Conservation (phyloP, 1,139 yeast species). For the Yamadazyma oceani region DNA sequence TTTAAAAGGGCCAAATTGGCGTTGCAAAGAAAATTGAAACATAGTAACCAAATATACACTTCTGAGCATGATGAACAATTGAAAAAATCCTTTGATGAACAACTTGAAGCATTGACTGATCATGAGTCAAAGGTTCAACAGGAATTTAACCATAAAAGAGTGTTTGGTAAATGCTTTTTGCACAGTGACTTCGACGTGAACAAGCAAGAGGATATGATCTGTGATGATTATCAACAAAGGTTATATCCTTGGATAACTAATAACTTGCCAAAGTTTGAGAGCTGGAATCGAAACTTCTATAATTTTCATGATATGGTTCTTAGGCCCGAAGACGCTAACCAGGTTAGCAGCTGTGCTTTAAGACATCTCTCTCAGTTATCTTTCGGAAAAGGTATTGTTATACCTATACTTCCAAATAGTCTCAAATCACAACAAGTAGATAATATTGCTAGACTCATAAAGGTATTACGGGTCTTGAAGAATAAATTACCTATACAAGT, state of each 20-base stretch:
- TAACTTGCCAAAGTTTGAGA: slow-evolving; percentile 18
- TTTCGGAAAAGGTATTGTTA: slow-evolving; percentile 36
- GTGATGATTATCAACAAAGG: slow-evolving; percentile 14
- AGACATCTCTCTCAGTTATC: slow-evolving; percentile 16
- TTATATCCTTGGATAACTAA: slow-evolving; percentile 25
- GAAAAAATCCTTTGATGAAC: slow-evolving; percentile 13
- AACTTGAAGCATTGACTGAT: slow-evolving; percentile 15
- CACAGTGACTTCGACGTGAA: slow-evolving; percentile 4
- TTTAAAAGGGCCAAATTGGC: slow-evolving; percentile 18
- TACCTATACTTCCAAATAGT: slow-evolving; percentile 24
- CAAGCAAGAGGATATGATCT: slow-evolving; percentile 8
- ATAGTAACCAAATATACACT: slow-evolving; percentile 14
- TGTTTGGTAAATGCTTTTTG: slow-evolving; percentile 32
- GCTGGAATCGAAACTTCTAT: slow-evolving; percentile 19
- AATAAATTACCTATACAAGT: slow-evolving; percentile 35
- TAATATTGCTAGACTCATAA: slow-evolving; percentile 23
- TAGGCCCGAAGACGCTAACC: slow-evolving; percentile 1
- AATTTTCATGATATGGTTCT: slow-evolving; percentile 14
- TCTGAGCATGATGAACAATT: slow-evolving; percentile 16
- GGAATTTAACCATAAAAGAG: slow-evolving; percentile 27
- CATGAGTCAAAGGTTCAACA: slow-evolving; percentile 23
- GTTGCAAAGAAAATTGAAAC: slow-evolving; percentile 14
- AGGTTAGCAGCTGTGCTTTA: slow-evolving; percentile 15
- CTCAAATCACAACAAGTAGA: slow-evolving; percentile 17
- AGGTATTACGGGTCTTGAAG: slow-evolving; percentile 26